phyloP scores from a whole-genome alignment of 306 rosid species.

The Casuarina glauca region DNA sequence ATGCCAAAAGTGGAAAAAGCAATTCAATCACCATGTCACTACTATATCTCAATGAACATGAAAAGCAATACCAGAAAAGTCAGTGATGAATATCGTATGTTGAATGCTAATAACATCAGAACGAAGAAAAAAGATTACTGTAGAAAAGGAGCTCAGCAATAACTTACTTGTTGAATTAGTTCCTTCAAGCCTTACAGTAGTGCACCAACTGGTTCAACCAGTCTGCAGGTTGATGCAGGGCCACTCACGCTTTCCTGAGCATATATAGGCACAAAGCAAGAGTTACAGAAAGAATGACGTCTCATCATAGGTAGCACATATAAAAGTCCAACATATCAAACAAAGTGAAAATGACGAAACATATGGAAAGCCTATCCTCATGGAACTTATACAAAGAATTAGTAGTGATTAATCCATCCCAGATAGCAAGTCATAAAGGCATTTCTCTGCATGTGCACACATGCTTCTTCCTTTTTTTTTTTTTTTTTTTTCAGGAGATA shows the following conservation, averaged over 20 bases:
- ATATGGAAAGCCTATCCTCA: neutral
- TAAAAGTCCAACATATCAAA: neutral
- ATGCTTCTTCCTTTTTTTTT: too few relatives aligned
- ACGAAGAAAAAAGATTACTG: constrained; percentile 16
- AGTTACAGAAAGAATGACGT: constrained; percentile 24
- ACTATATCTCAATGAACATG: neutral
- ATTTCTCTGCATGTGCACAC: neutral
- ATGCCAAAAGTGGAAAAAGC: neutral
- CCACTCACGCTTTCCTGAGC: constrained; percentile 63
- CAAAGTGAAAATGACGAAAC: neutral
- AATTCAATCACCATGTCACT: neutral
- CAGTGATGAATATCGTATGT: neutral
- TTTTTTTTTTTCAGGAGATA: neutral
- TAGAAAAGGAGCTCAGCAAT: constrained; percentile 20
- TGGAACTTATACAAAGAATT: neutral
- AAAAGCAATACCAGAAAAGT: neutral
- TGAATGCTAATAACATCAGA: neutral
- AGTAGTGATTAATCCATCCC: neutral
- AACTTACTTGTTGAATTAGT: constrained; percentile 50
- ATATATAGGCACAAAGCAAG: constrained; percentile 27
- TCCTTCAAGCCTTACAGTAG: constrained; percentile 42
- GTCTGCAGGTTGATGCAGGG: constrained; percentile 31
- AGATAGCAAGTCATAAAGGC: neutral
- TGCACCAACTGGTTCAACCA: constrained; percentile 46
- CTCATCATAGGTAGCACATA: neutral